Base-by-base conservation (phyloP, 2,329 filamentous ascomycete species). In the Phyllosticta paracitricarpa region DNA sequence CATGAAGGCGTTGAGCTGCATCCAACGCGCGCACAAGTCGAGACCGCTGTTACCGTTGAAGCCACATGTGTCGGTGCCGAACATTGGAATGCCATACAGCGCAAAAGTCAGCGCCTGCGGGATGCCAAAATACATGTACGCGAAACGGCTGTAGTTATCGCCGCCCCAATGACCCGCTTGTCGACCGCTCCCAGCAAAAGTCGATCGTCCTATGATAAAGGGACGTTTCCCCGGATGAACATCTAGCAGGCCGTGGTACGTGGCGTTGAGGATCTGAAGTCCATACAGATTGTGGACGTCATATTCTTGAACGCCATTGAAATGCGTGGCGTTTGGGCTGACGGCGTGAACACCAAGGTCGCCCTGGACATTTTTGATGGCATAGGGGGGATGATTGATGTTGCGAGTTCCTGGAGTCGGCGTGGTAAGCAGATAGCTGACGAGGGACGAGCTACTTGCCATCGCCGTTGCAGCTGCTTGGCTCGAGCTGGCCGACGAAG, bases 251-350 rank as follows among this genome's bases (percentile, higher is more conserved):
- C 84, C 88, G 55, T 87, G 76, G 69, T 91, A 90, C 0, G 90
- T 94, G 9, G 89, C 88, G 63, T 88, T 88, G 61, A 91, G 78
- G 65, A 92, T 89, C 70, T 87, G 84, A 67, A 89, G 81, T 0
- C 89, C 89, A 68, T 81, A 93, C 1, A 94, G 75, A 68, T 89
- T 94, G 78, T 96, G 91, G 26, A 89, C 84, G 69, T 95, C 89
- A 69, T 96, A 96, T 70, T 95, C 88, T 51, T 83, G 72, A 1
- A 84, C 78, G 3, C 89, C 89, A 66, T 89, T 88, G 54, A 82
- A 78, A 68, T 94, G 89, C 2, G 87, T 91, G 0, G 89, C 87
- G 67, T 94, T 91, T 0, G 89, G 89, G 63, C 84, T 85, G 26
- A 92, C 80, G 1, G 89, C 88, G 67, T 89, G 84, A 2, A 86